Conservation (phyloP, 2,329 filamentous ascomycete genomes). For the Trichophyton schoenleinii region DNA sequence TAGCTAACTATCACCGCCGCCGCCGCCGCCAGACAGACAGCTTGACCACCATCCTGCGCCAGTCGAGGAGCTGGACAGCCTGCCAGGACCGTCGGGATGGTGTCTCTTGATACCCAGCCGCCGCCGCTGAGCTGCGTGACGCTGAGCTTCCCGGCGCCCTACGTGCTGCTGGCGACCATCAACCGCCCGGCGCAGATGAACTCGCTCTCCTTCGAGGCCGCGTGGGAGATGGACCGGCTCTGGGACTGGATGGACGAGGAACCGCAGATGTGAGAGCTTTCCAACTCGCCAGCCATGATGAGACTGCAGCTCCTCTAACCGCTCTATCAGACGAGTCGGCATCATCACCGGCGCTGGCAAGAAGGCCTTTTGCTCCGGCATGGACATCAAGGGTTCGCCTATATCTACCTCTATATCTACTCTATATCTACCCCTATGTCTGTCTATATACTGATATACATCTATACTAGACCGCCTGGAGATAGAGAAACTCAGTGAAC, state of each 20-base stretch:
- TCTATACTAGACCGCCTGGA: slow-evolving; percentile 19
- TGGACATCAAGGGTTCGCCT: slow-evolving; percentile 31
- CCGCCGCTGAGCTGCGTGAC: slow-evolving; percentile 10
- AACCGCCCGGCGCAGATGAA: slow-evolving; percentile 30
- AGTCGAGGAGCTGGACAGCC: no score
- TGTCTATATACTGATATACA: no score
- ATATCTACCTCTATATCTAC: background rate
- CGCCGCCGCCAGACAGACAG: no score
- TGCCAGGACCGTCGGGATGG: slow-evolving; percentile 2
- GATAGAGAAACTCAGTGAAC: slow-evolving; percentile 18
- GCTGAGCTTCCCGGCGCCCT: slow-evolving; percentile 27
- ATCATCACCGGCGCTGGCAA: slow-evolving; percentile 33
- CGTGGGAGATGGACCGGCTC: slow-evolving; percentile 28
- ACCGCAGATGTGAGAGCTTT: slow-evolving; percentile 21
- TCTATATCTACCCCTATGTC: background rate
- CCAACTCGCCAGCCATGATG: no score
- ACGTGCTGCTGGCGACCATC: slow-evolving; percentile 35
- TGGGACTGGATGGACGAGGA: slow-evolving; percentile 33
- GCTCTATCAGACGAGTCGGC: slow-evolving; percentile 30
- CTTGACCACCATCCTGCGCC: no score
- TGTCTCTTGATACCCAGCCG: slow-evolving; percentile 7
- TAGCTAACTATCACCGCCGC: no score
- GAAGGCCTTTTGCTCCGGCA: slow-evolving; percentile 34
- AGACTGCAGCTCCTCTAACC: slow-evolving; percentile 24
- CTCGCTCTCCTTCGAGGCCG: slow-evolving; percentile 26